Conservation (phyloP, 108 stramenopile species). For the Halocafeteria seosinensis region DNA sequence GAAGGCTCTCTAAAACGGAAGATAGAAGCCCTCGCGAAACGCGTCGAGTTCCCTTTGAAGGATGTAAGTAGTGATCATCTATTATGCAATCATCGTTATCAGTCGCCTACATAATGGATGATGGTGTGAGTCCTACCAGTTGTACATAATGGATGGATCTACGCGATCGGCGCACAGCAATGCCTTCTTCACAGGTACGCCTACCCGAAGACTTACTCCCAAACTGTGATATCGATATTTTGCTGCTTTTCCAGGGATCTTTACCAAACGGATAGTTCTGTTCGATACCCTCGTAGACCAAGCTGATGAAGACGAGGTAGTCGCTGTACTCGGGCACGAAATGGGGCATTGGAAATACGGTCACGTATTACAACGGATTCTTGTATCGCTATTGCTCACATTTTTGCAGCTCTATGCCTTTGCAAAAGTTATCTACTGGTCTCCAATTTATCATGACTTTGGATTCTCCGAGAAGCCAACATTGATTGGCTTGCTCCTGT, state of each 20-base stretch:
- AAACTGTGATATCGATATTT: too few species aligned
- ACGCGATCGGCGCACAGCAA: slow-evolving; percentile 86
- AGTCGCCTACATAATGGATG: too few species aligned
- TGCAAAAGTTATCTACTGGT: slow-evolving; percentile 41
- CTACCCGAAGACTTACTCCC: too few species aligned
- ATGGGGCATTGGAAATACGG: slow-evolving; percentile 87
- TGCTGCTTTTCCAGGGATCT: too few species aligned
- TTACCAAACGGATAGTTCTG: slow-evolving; percentile 92
- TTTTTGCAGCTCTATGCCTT: slow-evolving; percentile 62
- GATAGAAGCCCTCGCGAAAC: slow-evolving; percentile 70
- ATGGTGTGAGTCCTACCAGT: too few species aligned
- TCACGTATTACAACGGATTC: slow-evolving; percentile 71
- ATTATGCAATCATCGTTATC: too few species aligned
- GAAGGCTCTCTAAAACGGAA: slow-evolving; percentile 60
- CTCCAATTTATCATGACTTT: slow-evolving; percentile 67
- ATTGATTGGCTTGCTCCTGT: slow-evolving; percentile 70
- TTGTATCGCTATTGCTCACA: slow-evolving; percentile 70
- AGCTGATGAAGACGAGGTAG: slow-evolving; percentile 60
- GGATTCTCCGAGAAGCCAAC: slow-evolving; percentile 76
- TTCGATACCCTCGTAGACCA: slow-evolving; percentile 86
- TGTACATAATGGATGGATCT: slow-evolving; percentile 91
- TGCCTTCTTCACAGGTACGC: slow-evolving; percentile 93
- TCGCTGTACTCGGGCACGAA: slow-evolving; percentile 65
- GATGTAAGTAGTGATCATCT: too few species aligned
- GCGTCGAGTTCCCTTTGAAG: slow-evolving; percentile 65